Percentiles rank a stretch among this genome's conserved stretches.
Conservation (phyloP, 768 basidiomycete species). For the Termitomyces sp. region DNA sequence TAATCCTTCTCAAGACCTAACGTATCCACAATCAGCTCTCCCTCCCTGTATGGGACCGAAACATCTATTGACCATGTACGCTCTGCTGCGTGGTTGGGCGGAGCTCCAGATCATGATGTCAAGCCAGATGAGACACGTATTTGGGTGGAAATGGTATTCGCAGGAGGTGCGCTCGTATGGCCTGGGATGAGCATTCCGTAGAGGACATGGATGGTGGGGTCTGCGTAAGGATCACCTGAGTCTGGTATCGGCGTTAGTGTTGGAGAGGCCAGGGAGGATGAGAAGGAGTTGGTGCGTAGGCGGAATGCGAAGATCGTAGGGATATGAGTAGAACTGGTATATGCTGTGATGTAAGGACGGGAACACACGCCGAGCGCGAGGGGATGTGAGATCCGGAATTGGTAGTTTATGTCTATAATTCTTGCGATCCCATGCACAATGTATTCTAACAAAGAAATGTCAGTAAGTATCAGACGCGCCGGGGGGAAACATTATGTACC, state of each 20-base stretch:
- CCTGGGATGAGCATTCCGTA: slow-evolving; percentile 48
- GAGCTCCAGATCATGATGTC: slow-evolving; percentile 90
- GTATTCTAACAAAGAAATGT: too few species aligned
- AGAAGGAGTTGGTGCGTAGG: not conserved
- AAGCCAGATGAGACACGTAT: slow-evolving; percentile 61
- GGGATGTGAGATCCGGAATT: too few species aligned
- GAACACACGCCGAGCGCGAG: too few species aligned
- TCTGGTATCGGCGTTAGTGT: too few species aligned
- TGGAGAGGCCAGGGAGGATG: not conserved
- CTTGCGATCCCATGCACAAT: too few species aligned
- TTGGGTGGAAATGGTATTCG: slow-evolving; percentile 58
- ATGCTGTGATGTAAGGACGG: too few species aligned
- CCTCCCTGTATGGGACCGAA: slow-evolving; percentile 46
- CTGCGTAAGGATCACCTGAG: not conserved
- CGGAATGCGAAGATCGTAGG: too few species aligned
- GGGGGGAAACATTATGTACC: too few species aligned
- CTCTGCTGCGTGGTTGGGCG: slow-evolving; percentile 76
- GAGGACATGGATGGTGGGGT: slow-evolving; percentile 12
- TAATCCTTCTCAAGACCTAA: slow-evolving; percentile 68
- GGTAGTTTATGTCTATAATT: too few species aligned
- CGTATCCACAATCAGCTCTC: slow-evolving; percentile 78
- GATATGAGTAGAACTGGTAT: not conserved
- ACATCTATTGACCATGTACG: slow-evolving; percentile 64
- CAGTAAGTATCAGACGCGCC: too few species aligned
- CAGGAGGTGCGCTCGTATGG: slow-evolving; percentile 65